Evolutionary conservation across 345 rosid genomes (phyloP), one percentile per base, ranked within the genome.

Genomic region (Pistacia vera): DNA sequence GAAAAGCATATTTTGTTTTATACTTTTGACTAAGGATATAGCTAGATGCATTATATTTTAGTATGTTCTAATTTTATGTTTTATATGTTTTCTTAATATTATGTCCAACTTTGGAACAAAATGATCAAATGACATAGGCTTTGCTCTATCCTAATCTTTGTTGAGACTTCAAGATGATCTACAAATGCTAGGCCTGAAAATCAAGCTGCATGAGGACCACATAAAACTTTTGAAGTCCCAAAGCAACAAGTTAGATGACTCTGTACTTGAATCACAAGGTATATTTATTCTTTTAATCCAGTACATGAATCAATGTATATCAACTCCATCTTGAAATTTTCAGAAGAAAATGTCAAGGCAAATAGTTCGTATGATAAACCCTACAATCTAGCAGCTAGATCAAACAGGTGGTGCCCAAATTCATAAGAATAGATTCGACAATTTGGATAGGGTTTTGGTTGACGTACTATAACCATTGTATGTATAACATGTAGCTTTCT

Each of bases 101-200:
- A 51, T 73, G 10, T 12, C 48, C 25, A 8, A 13, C 35, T 9
- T 35, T 41, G 9, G 58, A 63, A 22, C 20, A 20, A 66, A 38
- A 22, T 58, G 38, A 41, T 22, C 7, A 35, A 35, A 62, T 52
- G 57, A 9, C 4, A 70, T 77, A 16, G 5, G 55, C 70, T 55
- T 68, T 63, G 71, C 64, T 49, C 76, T 68, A 18, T 41, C 36
- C 20, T 68, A 57, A 68, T 73, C 57, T 72, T 1, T 75, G 78
- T 86, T 89, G 87, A 93, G 81, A 82, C 92, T 92, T 83, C 82
- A 93, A 81, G 90, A 93, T 79, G 97, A 90, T 73, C 85, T 90
- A 51, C 89, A 86, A 36, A 35, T 46, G 3, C 72, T 90, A 54
- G 98, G 95, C 70, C 69, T 65, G 80, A 89, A 86, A 81, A 83